Conservation (phyloP, 2,329 filamentous ascomycete genomes). For the Ceratocystis huliohia region DNA sequence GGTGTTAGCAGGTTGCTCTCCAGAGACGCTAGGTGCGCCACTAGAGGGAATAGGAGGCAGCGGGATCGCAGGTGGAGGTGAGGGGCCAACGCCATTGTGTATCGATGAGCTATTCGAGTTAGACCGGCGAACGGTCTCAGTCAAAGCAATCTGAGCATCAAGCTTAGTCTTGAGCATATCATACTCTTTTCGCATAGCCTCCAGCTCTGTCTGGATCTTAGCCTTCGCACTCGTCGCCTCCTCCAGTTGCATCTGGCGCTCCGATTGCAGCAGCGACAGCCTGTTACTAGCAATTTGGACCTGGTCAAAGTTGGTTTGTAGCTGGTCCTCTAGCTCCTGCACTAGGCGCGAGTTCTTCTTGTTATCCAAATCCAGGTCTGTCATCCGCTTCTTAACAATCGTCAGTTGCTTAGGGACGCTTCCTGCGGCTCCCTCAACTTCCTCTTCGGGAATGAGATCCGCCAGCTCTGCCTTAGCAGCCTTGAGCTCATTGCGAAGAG, state of each 20-base stretch:
- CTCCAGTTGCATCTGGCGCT: slow-evolving; percentile 62
- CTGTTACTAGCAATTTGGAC: slow-evolving; percentile 76
- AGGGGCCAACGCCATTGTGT: slow-evolving; percentile 78
- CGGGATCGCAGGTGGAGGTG: slow-evolving; percentile 90
- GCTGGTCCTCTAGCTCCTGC: slow-evolving; percentile 91
- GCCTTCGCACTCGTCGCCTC: slow-evolving; percentile 57
- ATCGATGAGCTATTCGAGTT: slow-evolving; percentile 54
- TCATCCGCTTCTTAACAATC: slow-evolving; percentile 53
- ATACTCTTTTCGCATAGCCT: slow-evolving; percentile 56
- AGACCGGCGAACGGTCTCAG: slow-evolving; percentile 41
- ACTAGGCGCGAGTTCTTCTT: slow-evolving; percentile 86
- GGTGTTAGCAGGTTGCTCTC: slow-evolving; percentile 30
- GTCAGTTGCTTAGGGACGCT: slow-evolving; percentile 44
- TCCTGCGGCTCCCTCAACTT: slow-evolving; percentile 33
- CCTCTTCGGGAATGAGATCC: slow-evolving; percentile 40
- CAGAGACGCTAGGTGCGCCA: slow-evolving; percentile 22
- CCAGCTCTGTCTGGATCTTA: slow-evolving; percentile 55
- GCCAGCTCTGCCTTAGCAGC: slow-evolving; percentile 42
- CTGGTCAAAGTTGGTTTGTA: slow-evolving; percentile 89
- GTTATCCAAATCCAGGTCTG: slow-evolving; percentile 53
- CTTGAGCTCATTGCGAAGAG: slow-evolving; percentile 50
- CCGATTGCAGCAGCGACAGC: slow-evolving; percentile 65
- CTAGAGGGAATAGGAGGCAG: slow-evolving; percentile 71
- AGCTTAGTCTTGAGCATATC: slow-evolving; percentile 52
- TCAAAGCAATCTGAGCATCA: slow-evolving; percentile 29